These are phyloP conservation scores for Ganoderma boninense DNA, from an alignment of 1,284 basidiomycete species.

Conservation along the genomic window DNA sequence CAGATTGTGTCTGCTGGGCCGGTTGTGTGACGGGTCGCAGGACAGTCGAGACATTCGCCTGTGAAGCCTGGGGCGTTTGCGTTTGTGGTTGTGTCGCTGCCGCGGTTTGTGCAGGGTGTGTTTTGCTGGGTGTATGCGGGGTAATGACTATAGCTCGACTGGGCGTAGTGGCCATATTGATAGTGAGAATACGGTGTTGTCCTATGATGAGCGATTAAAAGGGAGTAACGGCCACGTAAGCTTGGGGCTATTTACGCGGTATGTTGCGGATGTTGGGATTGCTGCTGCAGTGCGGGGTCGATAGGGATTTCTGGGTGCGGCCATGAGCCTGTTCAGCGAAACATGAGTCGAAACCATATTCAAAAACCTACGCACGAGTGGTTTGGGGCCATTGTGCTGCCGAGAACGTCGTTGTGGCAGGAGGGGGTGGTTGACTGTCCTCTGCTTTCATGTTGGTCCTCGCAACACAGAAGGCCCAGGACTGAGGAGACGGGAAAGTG, in stretches of 20 bases:
- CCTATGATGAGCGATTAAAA: constrained; percentile 37
- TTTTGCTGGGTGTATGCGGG: constrained; percentile 57
- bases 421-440: constrained; percentile 19
- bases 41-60: constrained; percentile 34
- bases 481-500: too few species aligned
- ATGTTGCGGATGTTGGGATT: constrained; percentile 51
- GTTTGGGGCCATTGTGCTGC: constrained; percentile 51
- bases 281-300: constrained; percentile 73
- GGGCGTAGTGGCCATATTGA: constrained; percentile 58
- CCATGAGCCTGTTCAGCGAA: too few species aligned
- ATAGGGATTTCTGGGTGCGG: constrained; percentile 63
- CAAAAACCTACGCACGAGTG: too few species aligned
- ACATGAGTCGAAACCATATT: too few species aligned
- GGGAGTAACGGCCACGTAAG: constrained; percentile 4
- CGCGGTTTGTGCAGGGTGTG: constrained; percentile 44
- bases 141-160: constrained; percentile 60
- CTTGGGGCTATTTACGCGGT: constrained; percentile 28
- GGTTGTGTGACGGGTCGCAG: constrained; percentile 27
- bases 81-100: constrained; percentile 42
- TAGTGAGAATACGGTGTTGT: constrained; percentile 53
- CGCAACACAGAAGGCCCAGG: too few species aligned
- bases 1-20: constrained; percentile 22
- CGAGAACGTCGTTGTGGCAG: constrained; percentile 41
- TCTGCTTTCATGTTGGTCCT: constrained; percentile 26
- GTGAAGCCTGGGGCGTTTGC: constrained; percentile 35